These are phyloP conservation scores for Solanum hybrid DNA, from an alignment of 305 asterid genomes.

Conservation along the genomic window DNA sequence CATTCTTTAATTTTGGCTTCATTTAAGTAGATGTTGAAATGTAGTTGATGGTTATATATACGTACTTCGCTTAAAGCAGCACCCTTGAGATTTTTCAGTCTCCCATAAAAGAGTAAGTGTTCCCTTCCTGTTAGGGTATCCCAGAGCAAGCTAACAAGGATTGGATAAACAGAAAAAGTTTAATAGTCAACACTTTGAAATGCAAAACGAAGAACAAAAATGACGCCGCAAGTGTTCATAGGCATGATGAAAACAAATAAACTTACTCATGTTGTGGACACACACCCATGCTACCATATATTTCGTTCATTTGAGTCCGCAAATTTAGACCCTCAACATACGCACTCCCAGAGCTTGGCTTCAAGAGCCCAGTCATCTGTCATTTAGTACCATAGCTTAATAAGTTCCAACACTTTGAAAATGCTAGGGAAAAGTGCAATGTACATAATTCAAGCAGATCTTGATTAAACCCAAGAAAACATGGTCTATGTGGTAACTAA, in stretches of 20 bases:
- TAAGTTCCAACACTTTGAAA: not conserved
- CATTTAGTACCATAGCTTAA: not conserved
- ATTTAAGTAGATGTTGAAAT: not conserved
- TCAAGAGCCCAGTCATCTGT: constrained; percentile 27
- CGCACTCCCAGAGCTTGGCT: constrained; percentile 29
- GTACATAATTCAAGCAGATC: not conserved
- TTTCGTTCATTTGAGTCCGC: constrained; percentile 22
- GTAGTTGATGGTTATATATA: not conserved
- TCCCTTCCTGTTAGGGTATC: constrained; percentile 33
- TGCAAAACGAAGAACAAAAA: not conserved
- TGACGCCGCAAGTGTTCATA: not conserved
- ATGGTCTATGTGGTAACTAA: not conserved
- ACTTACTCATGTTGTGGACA: constrained; percentile 31
- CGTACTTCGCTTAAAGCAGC: constrained; percentile 23
- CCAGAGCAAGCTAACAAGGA: constrained; percentile 26
- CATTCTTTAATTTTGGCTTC: not conserved
- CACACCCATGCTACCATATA: constrained; percentile 28
- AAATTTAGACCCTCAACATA: constrained; percentile 21
- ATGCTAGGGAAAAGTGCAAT: not conserved
- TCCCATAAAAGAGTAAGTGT: constrained; percentile 29
- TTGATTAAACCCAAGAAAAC: not conserved
- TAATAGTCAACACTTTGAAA: not conserved
- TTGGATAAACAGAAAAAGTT: not conserved
- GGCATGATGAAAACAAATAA: not conserved
- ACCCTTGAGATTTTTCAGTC: constrained; percentile 29